Evolutionary conservation across 768 basidiomycete genomes (phyloP).

Genomic region (Phaffia tasmanica): DNA sequence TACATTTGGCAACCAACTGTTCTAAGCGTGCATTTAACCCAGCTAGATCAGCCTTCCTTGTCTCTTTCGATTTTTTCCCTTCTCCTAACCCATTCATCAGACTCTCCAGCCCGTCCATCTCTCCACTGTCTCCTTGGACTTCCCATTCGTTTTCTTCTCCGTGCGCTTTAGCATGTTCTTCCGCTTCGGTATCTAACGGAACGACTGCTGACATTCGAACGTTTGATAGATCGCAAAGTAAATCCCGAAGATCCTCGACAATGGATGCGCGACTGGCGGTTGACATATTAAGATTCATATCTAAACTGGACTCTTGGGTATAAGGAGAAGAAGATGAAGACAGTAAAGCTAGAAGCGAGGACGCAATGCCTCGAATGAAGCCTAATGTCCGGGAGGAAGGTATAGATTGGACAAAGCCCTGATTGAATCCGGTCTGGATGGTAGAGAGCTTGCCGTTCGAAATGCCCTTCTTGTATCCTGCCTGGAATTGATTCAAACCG

Average conservation of each 20-base stretch:
- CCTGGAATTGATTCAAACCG: constrained; percentile 42
- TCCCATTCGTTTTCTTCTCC: constrained; percentile 8
- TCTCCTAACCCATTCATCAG: too few species aligned
- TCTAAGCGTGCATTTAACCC: too few species aligned
- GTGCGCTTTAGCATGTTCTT: constrained; percentile 52
- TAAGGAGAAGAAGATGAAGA: constrained; percentile 5
- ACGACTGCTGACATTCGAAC: constrained; percentile 62
- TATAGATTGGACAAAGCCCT: constrained; percentile 62
- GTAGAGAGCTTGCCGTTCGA: constrained; percentile 77
- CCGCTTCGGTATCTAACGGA: constrained; percentile 65
- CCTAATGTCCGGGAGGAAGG: constrained; percentile 71
- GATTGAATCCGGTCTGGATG: constrained; percentile 82
- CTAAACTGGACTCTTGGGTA: too few species aligned
- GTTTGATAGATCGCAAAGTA: constrained; percentile 49
- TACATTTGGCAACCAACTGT: too few species aligned
- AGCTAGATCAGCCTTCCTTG: too few species aligned
- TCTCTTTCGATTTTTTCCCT: too few species aligned
- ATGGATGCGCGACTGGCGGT: neutral
- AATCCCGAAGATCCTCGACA: constrained; percentile 44
- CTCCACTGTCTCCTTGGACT: too few species aligned
- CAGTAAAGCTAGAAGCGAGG: constrained; percentile 48
- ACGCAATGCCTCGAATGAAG: constrained; percentile 57
- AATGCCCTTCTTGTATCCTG: constrained; percentile 91
- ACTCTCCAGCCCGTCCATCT: too few species aligned
- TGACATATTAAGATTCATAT: neutral